phyloP scores from a whole-genome alignment of 2,329 filamentous ascomycete species.

The Fonsecaea monophora region DNA sequence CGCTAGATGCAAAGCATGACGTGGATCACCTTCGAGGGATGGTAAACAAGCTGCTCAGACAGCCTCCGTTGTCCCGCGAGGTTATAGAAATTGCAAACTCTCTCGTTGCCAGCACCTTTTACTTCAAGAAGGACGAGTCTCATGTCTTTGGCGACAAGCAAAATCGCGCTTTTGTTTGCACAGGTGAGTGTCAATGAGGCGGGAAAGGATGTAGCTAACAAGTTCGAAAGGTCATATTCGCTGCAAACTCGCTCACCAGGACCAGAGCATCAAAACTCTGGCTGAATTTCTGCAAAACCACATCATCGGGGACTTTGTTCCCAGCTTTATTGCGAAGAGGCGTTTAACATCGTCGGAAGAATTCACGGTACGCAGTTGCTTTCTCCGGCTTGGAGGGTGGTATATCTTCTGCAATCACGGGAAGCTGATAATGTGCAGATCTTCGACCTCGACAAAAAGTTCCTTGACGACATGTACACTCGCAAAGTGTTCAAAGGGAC shows the following conservation, averaged over 20 bases:
- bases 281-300: conserved; percentile 1
- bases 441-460: background rate
- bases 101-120: conserved; percentile 3
- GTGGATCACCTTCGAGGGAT: background rate
- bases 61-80: background rate
- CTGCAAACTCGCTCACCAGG: conserved; percentile 2
- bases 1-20: background rate
- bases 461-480: conserved; percentile 3
- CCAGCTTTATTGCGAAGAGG: background rate
- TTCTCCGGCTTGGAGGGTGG: background rate
- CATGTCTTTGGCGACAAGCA: background rate
- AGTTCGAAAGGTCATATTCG: background rate
- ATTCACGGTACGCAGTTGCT: background rate
- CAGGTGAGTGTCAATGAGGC: background rate
- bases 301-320: conserved; percentile 1
- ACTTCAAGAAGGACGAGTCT: conserved; percentile 1
- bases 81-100: background rate
- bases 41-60: conserved; percentile 1
- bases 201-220: background rate
- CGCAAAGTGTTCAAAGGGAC: background rate
- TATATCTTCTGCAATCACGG: background rate
- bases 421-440: background rate
- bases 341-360: background rate
- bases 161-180: background rate
- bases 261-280: conserved; percentile 3